phyloP scores from a whole-genome alignment of 192 early-diverging fungal species.

The Umbelopsis sp. region DNA sequence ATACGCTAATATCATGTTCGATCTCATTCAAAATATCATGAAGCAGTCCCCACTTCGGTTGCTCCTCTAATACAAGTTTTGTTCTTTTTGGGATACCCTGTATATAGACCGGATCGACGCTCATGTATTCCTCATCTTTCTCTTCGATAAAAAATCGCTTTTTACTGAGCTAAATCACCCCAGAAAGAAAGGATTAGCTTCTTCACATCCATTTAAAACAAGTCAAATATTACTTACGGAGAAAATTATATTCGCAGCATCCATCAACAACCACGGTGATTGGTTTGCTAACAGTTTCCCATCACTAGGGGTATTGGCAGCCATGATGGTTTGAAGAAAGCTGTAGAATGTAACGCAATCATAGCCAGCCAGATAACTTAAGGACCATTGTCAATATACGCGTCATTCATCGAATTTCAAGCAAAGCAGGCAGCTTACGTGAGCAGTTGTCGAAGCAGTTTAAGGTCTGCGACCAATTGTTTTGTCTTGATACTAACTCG shows the following conservation, averaged over 20 bases:
- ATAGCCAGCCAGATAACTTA: conserved; percentile 80
- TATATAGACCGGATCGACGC: background rate
- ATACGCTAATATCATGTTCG: conserved; percentile 55
- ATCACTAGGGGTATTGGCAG: conserved; percentile 51
- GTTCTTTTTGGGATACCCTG: conserved; percentile 63
- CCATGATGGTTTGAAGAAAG: conserved; percentile 83
- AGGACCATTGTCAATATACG: background rate
- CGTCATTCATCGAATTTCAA: background rate
- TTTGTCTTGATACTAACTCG: conserved; percentile 71
- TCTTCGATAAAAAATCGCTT: conserved; percentile 43
- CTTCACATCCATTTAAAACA: background rate
- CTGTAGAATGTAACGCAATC: conserved; percentile 88
- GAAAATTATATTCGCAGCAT: conserved; percentile 84
- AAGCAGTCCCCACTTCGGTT: conserved; percentile 90
- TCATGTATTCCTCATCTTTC: conserved; percentile 40
- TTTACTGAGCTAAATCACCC: background rate
- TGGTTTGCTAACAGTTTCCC: conserved; percentile 37
- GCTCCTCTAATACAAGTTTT: conserved; percentile 80
- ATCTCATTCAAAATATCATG: conserved; percentile 79
- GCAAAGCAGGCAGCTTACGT: conserved; percentile 34
- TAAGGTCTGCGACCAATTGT: conserved; percentile 76
- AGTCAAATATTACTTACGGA: conserved; percentile 34
- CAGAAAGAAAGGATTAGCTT: background rate
- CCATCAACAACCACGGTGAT: conserved; percentile 84
- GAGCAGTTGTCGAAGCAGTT: conserved; percentile 69